These are phyloP conservation scores for Mycena leptocephala DNA, from an alignment of 768 basidiomycete genomes.

Conservation along the genomic window DNA sequence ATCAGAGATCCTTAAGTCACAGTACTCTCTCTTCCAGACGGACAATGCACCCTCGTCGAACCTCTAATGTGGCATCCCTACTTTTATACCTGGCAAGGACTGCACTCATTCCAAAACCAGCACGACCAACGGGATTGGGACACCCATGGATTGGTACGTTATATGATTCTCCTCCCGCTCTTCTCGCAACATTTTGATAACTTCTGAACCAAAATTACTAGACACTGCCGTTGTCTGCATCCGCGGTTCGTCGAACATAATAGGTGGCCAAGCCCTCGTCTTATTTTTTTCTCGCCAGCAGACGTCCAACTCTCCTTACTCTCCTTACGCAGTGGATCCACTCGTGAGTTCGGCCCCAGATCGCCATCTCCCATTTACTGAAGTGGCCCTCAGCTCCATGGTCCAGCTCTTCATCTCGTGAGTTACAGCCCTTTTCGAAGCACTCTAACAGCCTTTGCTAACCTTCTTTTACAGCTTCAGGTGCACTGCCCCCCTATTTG, in stretches of 20 bases:
- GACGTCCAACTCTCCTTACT: neutral
- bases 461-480: conserved; percentile 28
- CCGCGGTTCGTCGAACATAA: neutral
- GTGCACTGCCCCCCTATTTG: conserved; percentile 20
- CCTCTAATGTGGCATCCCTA: neutral
- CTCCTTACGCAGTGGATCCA: neutral
- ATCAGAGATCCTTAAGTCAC: neutral
- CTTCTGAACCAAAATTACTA: conserved; percentile 1
- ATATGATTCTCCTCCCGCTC: neutral
- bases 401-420: conserved; percentile 1
- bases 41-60: neutral
- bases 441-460: conserved; percentile 11
- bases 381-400: neutral
- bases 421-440: neutral
- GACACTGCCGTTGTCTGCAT: neutral
- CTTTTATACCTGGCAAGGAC: neutral
- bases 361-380: neutral
- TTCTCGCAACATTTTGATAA: conserved; percentile 17
- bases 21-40: neutral
- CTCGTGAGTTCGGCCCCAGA: neutral
- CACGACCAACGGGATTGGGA: neutral
- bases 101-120: neutral
- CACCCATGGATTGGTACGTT: neutral
- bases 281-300: neutral
- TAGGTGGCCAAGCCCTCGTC: neutral